Evolutionary conservation across 108 stramenopile species (phyloP), one percentile per base, ranked within the genome.

Genomic region (Conticribra guillardii): DNA sequence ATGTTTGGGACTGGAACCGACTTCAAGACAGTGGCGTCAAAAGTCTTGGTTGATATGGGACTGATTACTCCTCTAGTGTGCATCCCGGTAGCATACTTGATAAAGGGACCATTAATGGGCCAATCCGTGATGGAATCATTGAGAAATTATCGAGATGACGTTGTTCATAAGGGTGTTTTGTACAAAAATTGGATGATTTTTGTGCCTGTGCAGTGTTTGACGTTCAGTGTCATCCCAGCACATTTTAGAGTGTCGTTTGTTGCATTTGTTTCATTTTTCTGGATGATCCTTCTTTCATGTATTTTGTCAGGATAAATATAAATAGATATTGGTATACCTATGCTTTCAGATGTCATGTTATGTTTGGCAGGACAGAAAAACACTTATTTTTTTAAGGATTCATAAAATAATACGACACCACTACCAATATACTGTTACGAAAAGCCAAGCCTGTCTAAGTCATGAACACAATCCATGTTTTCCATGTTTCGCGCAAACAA

Each of bases 61-160:
- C 11, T 41, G 8, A 44, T 82, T 21, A 76, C 67, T 14, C 83
- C 84, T 27, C 62, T 84, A 18, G 30, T 88, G 7, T 73, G 70
- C 47, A 60, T 85, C 2, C 87, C 87, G 0, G 52, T 81, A 24
- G 84, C 83, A 1, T 87, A 87, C 58, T 47, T 77, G 4, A 60
- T 79, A 19, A 76, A 80, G 54, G 69, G 61, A 2, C 44, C 41
- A 27, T 47, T 76, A 26, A 52, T 62, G 26, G 61, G 69, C 3
- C 31, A 62, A 9, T 34, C 76, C 1, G 19, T 77, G 1, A 7
- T 33, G 18, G 70, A 44, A 31, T 49, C 54, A 4, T 63, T 71
- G 37, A 32, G 33, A 34, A 56, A 64, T 14, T 77, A 77, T 46
- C 28, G 50, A 24, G 64, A 64, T 16, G 80, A 75, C 46, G 41